phyloP scores from a whole-genome alignment of 768 basidiomycete genomes.

The Flagelloscypha sp. region DNA sequence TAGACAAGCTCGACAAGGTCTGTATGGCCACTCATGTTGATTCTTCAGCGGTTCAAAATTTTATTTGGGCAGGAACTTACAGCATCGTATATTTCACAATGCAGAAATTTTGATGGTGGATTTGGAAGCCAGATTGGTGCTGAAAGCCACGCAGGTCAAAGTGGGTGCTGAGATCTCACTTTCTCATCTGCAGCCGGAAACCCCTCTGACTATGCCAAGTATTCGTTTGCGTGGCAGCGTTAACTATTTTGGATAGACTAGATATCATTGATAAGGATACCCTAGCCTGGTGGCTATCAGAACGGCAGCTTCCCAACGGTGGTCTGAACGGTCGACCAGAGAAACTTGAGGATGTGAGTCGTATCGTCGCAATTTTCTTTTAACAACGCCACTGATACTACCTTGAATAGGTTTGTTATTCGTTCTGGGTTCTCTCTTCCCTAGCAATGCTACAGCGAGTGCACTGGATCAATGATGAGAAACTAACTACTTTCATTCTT shows the following conservation, averaged over 20 bases:
- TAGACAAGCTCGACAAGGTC: slow-evolving; percentile 60
- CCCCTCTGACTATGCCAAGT: slow-evolving; percentile 35
- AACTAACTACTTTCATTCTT: slow-evolving; percentile 74
- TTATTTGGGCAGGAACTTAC: slow-evolving; percentile 48
- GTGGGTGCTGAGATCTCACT: slow-evolving; percentile 28
- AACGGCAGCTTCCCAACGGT: slow-evolving; percentile 87
- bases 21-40: too few relatives aligned
- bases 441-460: slow-evolving; percentile 78
- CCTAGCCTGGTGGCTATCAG: slow-evolving; percentile 88
- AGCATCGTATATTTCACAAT: slow-evolving; percentile 62
- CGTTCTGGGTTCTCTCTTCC: slow-evolving; percentile 91
- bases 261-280: slow-evolving; percentile 75
- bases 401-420: slow-evolving; percentile 82
- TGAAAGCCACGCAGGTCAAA: slow-evolving; percentile 90
- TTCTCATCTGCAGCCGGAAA: neutral
- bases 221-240: slow-evolving; percentile 80
- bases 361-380: neutral
- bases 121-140: slow-evolving; percentile 81
- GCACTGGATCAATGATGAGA: slow-evolving; percentile 81
- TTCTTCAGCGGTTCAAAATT: neutral
- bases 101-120: slow-evolving; percentile 93
- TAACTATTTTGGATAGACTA: slow-evolving; percentile 80
- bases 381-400: neutral
- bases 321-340: slow-evolving; percentile 97
- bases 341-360: slow-evolving; percentile 87